These are phyloP conservation scores for Russula earlei DNA, from an alignment of 768 basidiomycete genomes.

Conservation along the genomic window DNA sequence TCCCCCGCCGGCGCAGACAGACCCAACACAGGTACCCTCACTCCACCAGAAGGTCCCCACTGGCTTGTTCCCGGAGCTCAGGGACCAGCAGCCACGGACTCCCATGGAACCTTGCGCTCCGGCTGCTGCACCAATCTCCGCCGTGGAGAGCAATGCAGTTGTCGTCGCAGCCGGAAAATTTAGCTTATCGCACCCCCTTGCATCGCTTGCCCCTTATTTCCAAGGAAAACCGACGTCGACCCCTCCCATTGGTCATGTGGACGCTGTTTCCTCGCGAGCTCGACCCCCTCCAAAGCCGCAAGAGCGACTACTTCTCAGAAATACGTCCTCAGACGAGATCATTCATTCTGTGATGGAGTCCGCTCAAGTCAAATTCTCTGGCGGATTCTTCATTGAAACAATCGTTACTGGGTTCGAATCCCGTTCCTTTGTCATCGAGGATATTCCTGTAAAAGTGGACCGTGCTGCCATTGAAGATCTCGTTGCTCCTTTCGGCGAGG, in stretches of 20 bases:
- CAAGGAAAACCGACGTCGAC: neutral
- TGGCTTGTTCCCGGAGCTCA: no score
- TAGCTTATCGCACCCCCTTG: neutral
- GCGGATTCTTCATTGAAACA: constrained; percentile 51
- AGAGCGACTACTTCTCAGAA: neutral
- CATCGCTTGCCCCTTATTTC: neutral
- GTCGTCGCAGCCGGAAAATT: neutral
- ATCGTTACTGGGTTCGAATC: constrained; percentile 64
- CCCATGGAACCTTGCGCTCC: no score
- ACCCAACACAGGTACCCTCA: neutral
- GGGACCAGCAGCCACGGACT: no score
- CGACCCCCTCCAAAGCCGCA: neutral
- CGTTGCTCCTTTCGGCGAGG: constrained; percentile 39
- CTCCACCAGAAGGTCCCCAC: neutral
- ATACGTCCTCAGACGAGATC: constrained; percentile 7
- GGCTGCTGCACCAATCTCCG: neutral
- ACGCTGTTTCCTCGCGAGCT: neutral
- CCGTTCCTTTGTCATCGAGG: constrained; percentile 45
- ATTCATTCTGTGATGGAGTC: constrained; percentile 40
- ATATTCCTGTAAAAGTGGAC: constrained; percentile 35
- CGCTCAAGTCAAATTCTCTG: constrained; percentile 44
- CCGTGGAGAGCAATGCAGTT: neutral
- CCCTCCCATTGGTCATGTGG: neutral
- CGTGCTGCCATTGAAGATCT: constrained; percentile 30
- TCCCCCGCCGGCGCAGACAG: neutral